Conservation (phyloP, 768 basidiomycete genomes). For the Tubosaeta brunneosetosa region DNA sequence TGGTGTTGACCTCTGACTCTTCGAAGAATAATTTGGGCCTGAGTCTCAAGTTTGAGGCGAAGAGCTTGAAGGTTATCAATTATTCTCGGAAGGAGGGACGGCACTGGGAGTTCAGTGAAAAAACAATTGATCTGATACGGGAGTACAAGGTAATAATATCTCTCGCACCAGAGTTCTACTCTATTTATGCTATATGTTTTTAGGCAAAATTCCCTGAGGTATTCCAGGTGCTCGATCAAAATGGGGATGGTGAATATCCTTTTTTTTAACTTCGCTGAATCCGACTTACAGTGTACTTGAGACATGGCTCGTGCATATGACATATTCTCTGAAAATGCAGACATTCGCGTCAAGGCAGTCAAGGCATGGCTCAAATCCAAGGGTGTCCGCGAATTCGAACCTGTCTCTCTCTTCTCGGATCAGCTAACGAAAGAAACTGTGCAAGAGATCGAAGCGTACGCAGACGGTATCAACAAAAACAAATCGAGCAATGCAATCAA, state of each 20-base stretch:
- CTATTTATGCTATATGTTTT: not conserved
- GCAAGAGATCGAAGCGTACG: slow-evolving; percentile 68
- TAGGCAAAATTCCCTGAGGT: slow-evolving; percentile 82
- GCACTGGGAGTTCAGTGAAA: slow-evolving; percentile 92
- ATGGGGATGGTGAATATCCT: slow-evolving; percentile 55
- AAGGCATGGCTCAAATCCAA: slow-evolving; percentile 82
- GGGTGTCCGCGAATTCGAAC: slow-evolving; percentile 87
- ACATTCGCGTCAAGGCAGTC: slow-evolving; percentile 68
- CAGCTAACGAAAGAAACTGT: slow-evolving; percentile 91
- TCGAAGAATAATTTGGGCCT: slow-evolving; percentile 88
- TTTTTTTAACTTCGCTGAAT: not conserved
- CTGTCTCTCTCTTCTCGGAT: slow-evolving; percentile 88
- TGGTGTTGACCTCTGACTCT: slow-evolving; percentile 74
- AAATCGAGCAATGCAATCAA: slow-evolving; percentile 67
- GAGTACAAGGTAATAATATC: slow-evolving; percentile 67
- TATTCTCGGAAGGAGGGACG: slow-evolving; percentile 82
- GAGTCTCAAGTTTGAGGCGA: slow-evolving; percentile 94
- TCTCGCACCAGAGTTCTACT: too few species aligned
- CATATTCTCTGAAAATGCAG: slow-evolving; percentile 56
- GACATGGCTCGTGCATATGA: slow-evolving; percentile 68
- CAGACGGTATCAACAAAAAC: slow-evolving; percentile 59
- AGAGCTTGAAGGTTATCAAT: slow-evolving; percentile 87
- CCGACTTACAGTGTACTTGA: slow-evolving; percentile 28
- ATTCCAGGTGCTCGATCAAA: slow-evolving; percentile 64
- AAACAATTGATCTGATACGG: slow-evolving; percentile 70